Evolutionary conservation across 768 basidiomycete genomes (phyloP), one percentile per base, ranked within the genome.

Genomic region (Tricholoma sp.): DNA sequence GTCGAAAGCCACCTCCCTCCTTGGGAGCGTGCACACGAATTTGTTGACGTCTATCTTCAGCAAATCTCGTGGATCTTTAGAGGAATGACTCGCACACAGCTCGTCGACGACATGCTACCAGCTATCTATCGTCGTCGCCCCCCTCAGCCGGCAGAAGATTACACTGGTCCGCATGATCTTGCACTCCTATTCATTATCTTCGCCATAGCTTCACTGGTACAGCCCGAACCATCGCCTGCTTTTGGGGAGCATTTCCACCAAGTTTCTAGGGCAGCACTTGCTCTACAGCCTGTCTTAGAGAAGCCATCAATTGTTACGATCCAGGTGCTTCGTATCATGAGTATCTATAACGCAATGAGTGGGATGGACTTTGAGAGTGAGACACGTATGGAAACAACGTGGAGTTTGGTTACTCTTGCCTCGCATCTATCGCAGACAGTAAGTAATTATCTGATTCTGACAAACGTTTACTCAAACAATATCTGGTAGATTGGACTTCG

Each of bases 361-460:
- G 84, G 83, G 24, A 81, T 78, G 59, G 86, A 85, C 65, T 63
- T 81, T 13, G 74, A 72, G 54, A 77, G 76, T 52, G 85, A 89
- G 66, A 83, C 82, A 3, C 85, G 81, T 57, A 88, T 83, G 85
- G 86, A 87, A 71, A 81, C 81, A 71, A 83, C 86, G 17, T 87
- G 86, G 86, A 80, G 78, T 11, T 67, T 87, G 45, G 74, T 86
- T 37, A 83, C 81, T 10, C 72, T 88, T n/a, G 83, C 84, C 1
- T 76, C 81, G 11, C 83, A 88, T 72, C 65, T 88, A 39, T 77
- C 83, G 54, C 84, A 86, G 70, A 81, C 84, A 9, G 85, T 87
- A 63, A 53, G 83, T 75, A 33, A 44, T 28, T 34, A 42, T 31
- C 50, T 24, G 28, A 13, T 57, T 11, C 32, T 7, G 7, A 17